Conservation (phyloP, 1,139 yeast genomes). For the Hemisphaericaspora xylanilytica region DNA sequence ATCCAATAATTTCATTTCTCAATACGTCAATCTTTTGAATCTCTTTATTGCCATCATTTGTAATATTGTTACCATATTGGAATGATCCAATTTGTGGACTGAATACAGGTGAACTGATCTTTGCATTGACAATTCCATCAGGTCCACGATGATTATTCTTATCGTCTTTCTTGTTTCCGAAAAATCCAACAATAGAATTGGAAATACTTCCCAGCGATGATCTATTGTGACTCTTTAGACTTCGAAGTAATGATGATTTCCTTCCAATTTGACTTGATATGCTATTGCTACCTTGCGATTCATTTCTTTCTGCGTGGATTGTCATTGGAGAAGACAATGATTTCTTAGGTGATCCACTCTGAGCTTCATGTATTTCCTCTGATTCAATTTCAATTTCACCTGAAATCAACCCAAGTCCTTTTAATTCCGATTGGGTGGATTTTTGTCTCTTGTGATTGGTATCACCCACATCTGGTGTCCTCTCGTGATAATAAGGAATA, state of each 20-base stretch:
- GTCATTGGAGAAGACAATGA: conserved; percentile 10
- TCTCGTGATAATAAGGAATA: neutral
- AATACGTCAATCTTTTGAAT: conserved; percentile 16
- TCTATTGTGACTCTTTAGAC: conserved; percentile 39
- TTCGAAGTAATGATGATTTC: conserved; percentile 28
- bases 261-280: conserved; percentile 28
- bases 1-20: conserved; percentile 41
- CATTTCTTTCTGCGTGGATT: neutral
- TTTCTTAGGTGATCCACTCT: neutral
- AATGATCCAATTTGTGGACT: neutral
- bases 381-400: neutral
- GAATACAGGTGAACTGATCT: neutral
- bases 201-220: conserved; percentile 26
- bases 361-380: too few species aligned
- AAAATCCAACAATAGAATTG: conserved; percentile 16
- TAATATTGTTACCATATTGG: neutral
- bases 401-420: neutral
- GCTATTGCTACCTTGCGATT: conserved; percentile 15
- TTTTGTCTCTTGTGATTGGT: neutral
- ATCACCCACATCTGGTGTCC: neutral
- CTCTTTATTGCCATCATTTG: conserved; percentile 16
- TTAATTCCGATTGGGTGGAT: neutral
- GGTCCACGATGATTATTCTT: conserved; percentile 38
- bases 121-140: conserved; percentile 34
- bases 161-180: conserved; percentile 27